These are phyloP conservation scores for Marasmius oreades DNA, from an alignment of 1,284 basidiomycete species.

Conservation along the genomic window DNA sequence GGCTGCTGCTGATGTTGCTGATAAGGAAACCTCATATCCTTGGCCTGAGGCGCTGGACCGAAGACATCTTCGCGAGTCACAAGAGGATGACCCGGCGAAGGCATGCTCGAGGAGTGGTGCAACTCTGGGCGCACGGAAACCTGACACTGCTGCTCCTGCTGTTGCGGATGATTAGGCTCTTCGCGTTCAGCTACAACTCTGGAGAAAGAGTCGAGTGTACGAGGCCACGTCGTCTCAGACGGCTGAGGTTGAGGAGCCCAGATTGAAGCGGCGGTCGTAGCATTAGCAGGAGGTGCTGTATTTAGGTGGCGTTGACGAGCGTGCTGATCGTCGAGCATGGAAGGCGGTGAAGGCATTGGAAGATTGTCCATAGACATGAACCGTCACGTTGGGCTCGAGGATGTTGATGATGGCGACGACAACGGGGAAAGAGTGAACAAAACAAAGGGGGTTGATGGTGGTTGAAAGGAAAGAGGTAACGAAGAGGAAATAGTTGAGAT, in stretches of 20 bases:
- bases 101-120: conserved; percentile 22
- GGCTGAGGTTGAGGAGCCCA: conserved; percentile 76
- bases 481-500: background rate
- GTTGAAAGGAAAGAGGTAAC: background rate
- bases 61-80: conserved; percentile 60
- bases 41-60: conserved; percentile 32
- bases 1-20: background rate
- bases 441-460: background rate
- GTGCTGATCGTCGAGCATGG: background rate
- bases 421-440: background rate
- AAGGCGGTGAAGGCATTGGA: background rate
- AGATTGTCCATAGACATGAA: background rate
- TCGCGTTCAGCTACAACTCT: conserved; percentile 41
- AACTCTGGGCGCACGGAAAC: conserved; percentile 12
- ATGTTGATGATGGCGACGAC: background rate
- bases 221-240: conserved; percentile 61
- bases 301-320: background rate
- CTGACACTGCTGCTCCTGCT: background rate
- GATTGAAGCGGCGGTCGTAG: conserved; percentile 41
- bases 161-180: too few species aligned
- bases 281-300: background rate
- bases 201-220: conserved; percentile 55
- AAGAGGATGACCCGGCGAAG: conserved; percentile 16
- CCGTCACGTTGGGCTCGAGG: conserved; percentile 2
- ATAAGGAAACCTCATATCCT: conserved; percentile 23